Evolutionary conservation across 1,284 basidiomycete species (phyloP), one percentile per base, ranked within the genome.

Genomic region (Cystobasidium slooffiae): DNA sequence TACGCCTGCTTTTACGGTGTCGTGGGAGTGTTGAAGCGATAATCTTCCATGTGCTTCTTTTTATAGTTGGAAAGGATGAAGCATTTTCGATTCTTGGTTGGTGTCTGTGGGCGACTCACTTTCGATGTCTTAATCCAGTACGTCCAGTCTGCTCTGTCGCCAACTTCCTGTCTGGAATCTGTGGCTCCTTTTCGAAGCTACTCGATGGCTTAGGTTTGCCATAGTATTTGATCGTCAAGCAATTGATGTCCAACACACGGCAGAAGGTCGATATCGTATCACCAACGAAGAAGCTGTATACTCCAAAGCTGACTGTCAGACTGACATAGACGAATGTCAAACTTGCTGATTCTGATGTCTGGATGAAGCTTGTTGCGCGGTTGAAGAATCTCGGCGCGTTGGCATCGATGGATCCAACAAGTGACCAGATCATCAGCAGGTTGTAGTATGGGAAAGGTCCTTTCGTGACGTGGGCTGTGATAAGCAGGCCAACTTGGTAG

Each of bases 391-490:
- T 22, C 44, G 87, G 88, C 66, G 92, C 82, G 81, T 93, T 92
- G 9, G 91, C 94, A 81, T 99, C 96, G 37, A 93, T 72, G 0
- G 91, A 91, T 4, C 90, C 90, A 14, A 94, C 80, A 6, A 89
- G 82, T 76, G 88, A 91, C 88, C 90, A 92, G 9, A 94, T 82
- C 88, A 94, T 94, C 81, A 94, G 88, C 78, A 88, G 87, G 82
- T 97, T 93, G 88, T 90, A 94, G 82, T 87, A 86, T 0, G 95
- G 95, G 85, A 97, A 97, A 6, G 88, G 85, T 51, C 87, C 86
- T 77, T 88, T 89, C 65, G 94, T 95, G 52, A 98, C 89, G 82
- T 99, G 96, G 0, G 94, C 93, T 46, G 97, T 84, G 81, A 98
- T 98, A 84, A 98, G 91, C 78, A 91, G 86, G 47, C 93, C 93